Percentiles rank a stretch among this genome's conserved stretches.
These are phyloP conservation scores for Aureobasidium mangrovei DNA, from an alignment of 2,329 filamentous ascomycete species.

Conservation along the genomic window DNA sequence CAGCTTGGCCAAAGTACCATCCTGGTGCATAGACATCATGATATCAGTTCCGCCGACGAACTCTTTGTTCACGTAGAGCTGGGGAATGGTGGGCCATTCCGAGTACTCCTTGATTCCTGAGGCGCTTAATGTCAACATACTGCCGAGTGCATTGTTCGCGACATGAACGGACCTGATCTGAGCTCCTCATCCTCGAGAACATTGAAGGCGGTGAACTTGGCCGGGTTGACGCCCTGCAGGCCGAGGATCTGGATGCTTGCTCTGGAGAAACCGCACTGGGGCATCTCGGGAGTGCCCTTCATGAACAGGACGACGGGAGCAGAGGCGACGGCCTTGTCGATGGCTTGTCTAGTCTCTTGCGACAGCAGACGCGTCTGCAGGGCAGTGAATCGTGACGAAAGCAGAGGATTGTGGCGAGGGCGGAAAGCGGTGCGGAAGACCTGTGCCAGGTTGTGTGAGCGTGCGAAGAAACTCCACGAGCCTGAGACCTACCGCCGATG, in stretches of 20 bases:
- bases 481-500: conserved; percentile 12
- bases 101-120: conserved; percentile 97
- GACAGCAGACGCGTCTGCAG: conserved; percentile 63
- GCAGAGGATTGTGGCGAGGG: conserved; percentile 31
- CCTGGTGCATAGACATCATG: conserved; percentile 92
- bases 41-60: conserved; percentile 98
- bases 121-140: background rate
- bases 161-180: conserved; percentile 48
- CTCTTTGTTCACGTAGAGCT: conserved; percentile 90
- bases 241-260: conserved; percentile 92
- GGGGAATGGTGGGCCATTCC: conserved; percentile 97
- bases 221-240: conserved; percentile 86
- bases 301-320: conserved; percentile 96
- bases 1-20: conserved; percentile 82
- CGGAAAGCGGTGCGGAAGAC: conserved; percentile 39
- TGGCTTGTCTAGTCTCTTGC: conserved; percentile 67
- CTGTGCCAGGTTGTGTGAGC: conserved; percentile 23
- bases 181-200: conserved; percentile 87
- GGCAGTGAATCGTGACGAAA: conserved; percentile 37
- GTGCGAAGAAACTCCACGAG: background rate
- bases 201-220: conserved; percentile 95
- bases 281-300: conserved; percentile 95
- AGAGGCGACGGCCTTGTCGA: conserved; percentile 80
- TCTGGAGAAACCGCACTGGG: conserved; percentile 93
- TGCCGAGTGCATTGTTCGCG: background rate